Evolutionary conservation across 441 rosid species (phyloP).

Genomic region (Gossypium gossypioides): DNA sequence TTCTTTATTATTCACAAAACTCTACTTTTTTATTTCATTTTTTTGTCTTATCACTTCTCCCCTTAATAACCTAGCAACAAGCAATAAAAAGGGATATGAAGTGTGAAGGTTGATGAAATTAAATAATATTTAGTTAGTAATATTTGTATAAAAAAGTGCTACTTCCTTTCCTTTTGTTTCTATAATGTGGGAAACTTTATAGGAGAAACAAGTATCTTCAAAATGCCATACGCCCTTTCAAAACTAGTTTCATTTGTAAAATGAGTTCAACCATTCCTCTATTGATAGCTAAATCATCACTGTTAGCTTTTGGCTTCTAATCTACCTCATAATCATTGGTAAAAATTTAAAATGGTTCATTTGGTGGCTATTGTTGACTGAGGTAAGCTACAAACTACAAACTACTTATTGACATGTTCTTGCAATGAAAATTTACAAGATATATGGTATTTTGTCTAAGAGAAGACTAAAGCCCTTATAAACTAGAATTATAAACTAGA

Average conservation of each 20-base stretch:
- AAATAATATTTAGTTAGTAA: not conserved
- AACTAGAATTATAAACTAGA: not conserved
- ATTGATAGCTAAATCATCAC: not conserved
- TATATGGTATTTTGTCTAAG: not conserved
- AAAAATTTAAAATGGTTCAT: not conserved
- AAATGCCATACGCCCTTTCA: not conserved
- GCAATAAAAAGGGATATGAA: not conserved
- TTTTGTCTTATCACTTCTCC: not conserved
- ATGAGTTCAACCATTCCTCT: not conserved
- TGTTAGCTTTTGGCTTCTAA: not conserved
- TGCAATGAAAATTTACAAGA: not conserved
- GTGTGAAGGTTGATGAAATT: not conserved
- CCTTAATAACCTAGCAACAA: not conserved
- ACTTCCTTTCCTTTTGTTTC: not conserved
- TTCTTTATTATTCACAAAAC: not conserved
- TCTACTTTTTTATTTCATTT: not conserved
- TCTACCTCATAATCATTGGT: not conserved
- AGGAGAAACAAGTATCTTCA: not conserved
- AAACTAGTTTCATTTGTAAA: not conserved
- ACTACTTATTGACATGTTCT: not conserved
- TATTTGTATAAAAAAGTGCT: not conserved
- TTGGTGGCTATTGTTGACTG: not conserved
- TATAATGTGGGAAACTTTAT: not conserved
- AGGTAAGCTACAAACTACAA: constrained; percentile 1
- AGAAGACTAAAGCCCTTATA: not conserved